Conservation (phyloP, 495 filamentous ascomycete species). For the Letharia columbiana region DNA sequence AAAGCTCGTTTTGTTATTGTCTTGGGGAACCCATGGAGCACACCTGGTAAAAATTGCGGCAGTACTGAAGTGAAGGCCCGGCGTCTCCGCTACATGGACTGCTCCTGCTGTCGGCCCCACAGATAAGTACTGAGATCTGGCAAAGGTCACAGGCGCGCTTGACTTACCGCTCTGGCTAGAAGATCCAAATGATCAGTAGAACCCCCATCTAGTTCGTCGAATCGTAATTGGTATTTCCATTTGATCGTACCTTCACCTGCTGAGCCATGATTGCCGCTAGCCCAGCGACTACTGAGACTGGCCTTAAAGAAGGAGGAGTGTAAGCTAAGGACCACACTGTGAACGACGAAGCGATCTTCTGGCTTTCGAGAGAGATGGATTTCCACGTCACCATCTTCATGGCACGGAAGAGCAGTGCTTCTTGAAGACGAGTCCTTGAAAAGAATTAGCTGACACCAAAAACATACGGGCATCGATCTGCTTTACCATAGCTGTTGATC, state of each 20-base stretch:
- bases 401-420: background rate
- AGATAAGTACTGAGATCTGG: background rate
- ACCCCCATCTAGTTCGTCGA: constrained; percentile 23
- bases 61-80: background rate
- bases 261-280: background rate
- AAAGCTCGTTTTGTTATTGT: background rate
- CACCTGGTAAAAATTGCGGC: background rate
- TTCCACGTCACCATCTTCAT: constrained; percentile 6
- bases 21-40: background rate
- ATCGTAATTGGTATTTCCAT: constrained; percentile 10
- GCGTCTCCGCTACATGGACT: background rate
- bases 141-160: background rate
- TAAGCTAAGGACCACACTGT: constrained; percentile 4
- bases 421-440: background rate
- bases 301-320: constrained; percentile 10
- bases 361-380: constrained; percentile 1
- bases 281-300: constrained; percentile 9
- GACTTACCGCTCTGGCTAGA: constrained; percentile 15
- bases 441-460: background rate
- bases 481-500: background rate
- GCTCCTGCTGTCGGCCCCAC: background rate
- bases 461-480: background rate
- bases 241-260: background rate
- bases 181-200: constrained; percentile 7
- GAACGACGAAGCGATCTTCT: constrained; percentile 8